These are phyloP conservation scores for Micromonas commoda DNA, from an alignment of 139 green algal genomes.

Conservation along the genomic window DNA sequence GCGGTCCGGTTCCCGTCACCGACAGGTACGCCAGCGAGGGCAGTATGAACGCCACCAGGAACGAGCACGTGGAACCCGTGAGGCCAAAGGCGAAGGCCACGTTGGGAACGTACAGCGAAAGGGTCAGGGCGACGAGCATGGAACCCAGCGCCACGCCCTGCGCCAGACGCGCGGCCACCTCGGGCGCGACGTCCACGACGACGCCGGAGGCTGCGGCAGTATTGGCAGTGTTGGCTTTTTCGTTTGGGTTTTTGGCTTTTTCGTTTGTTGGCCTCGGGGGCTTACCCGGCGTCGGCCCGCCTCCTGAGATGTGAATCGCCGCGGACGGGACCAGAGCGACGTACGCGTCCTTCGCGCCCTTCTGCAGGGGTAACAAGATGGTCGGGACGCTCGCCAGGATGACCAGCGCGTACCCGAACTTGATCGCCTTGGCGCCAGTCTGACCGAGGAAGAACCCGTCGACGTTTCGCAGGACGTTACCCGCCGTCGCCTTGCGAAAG, in stretches of 20 bases:
- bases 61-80: slow-evolving; percentile 1
- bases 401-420: not conserved
- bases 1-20: not conserved
- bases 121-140: not conserved
- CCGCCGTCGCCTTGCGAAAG: not conserved
- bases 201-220: too few relatives aligned
- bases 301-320: not conserved
- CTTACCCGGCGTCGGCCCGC: too few relatives aligned
- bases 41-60: not conserved
- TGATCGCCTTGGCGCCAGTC: not conserved
- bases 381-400: not conserved
- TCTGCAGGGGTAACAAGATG: not conserved
- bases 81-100: not conserved
- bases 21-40: not conserved
- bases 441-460: not conserved
- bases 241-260: too few relatives aligned
- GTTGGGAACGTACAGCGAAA: slow-evolving; percentile 4
- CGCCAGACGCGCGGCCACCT: not conserved
- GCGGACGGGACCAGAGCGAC: not conserved
- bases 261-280: too few relatives aligned
- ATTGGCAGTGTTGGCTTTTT: too few relatives aligned
- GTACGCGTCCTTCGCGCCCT: not conserved
- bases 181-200: not conserved
- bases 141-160: not conserved
- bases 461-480: slow-evolving; percentile 17